These are phyloP conservation scores for Globisporangium viniferum DNA, from an alignment of 352 stramenopile species.

Conservation along the genomic window DNA sequence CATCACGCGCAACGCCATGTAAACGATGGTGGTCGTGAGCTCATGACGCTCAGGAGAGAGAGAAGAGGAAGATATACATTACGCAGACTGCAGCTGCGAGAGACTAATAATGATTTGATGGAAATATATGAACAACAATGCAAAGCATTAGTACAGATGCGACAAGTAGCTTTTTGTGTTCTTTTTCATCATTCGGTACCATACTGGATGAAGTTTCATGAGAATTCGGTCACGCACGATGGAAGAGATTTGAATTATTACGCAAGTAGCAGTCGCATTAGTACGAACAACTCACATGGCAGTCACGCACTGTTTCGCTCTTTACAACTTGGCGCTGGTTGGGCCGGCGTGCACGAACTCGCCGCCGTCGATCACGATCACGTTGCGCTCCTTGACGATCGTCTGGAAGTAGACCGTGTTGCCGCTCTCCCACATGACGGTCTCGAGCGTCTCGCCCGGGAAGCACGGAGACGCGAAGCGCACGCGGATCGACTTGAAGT, in stretches of 20 bases:
- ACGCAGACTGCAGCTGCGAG: conserved; percentile 1
- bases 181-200: neutral
- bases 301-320: neutral
- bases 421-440: conserved; percentile 68
- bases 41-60: neutral
- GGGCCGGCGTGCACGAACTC: conserved; percentile 58
- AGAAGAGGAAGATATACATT: conserved; percentile 11
- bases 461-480: conserved; percentile 86
- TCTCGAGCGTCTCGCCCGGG: conserved; percentile 87
- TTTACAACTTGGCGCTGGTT: conserved; percentile 12
- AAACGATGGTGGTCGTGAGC: neutral
- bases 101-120: conserved; percentile 18
- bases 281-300: neutral
- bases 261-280: neutral
- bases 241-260: neutral
- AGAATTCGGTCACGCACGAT: neutral
- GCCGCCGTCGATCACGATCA: conserved; percentile 75
- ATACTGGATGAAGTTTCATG: neutral
- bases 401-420: conserved; percentile 70
- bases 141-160: conserved; percentile 13
- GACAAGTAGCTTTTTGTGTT: conserved; percentile 1
- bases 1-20: conserved; percentile 58
- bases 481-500: conserved; percentile 86
- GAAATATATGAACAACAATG: conserved; percentile 20
- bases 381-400: conserved; percentile 67